Conservation (phyloP, 495 filamentous ascomycete genomes). For the Amniculicola lignicola region DNA sequence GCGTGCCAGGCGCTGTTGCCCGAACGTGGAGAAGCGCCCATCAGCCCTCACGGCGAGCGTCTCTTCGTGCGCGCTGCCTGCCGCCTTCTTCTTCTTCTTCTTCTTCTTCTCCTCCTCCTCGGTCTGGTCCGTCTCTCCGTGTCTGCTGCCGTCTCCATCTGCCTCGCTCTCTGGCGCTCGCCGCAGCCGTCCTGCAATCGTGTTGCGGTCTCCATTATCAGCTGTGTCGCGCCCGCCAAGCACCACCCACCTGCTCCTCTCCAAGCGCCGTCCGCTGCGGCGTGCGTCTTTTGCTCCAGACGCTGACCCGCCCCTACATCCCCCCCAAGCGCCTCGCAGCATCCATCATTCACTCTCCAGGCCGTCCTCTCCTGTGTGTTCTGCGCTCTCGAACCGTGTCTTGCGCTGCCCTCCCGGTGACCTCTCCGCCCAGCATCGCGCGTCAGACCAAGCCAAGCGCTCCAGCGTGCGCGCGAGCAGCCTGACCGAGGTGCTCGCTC, state of each 20-base stretch:
- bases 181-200: constrained; percentile 9
- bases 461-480: no score
- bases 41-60: no score
- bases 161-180: neutral
- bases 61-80: no score
- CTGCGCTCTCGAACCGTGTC: neutral
- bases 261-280: constrained; percentile 12
- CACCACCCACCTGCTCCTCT: neutral
- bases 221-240: neutral
- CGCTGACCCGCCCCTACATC: neutral
- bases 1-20: no score
- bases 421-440: neutral
- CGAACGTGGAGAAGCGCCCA: no score
- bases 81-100: no score
- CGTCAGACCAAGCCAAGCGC: neutral
- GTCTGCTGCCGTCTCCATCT: neutral
- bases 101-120: neutral
- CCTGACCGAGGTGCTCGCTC: neutral
- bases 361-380: no score
- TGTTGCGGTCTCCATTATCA: no score
- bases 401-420: neutral
- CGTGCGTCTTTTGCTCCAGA: neutral
- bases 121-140: neutral
- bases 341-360: neutral
- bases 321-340: neutral